Conservation (phyloP, 2,329 filamentous ascomycete genomes). For the Botrytis sinoallii region DNA sequence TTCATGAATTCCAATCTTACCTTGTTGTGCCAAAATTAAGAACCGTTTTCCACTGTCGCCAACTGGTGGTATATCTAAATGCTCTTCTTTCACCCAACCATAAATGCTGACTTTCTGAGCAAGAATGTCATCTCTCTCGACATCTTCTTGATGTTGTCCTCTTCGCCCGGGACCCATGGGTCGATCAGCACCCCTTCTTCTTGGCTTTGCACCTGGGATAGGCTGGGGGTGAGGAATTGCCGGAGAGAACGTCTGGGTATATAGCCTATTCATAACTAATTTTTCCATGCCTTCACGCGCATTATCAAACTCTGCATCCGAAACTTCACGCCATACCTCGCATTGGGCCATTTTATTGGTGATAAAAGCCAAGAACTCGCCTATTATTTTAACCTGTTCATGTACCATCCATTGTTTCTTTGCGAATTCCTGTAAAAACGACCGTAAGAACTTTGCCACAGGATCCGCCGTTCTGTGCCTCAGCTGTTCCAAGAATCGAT, state of each 20-base stretch:
- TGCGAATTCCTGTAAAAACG: conserved; percentile 89
- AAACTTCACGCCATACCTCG: conserved; percentile 93
- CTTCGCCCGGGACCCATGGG: conserved; percentile 76
- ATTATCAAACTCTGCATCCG: conserved; percentile 97
- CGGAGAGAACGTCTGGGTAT: conserved; percentile 93
- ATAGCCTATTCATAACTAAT: conserved; percentile 96
- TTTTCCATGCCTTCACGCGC: conserved; percentile 99
- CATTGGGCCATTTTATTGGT: conserved; percentile 97
- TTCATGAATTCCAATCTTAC: conserved; percentile 42
- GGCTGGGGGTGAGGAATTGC: conserved; percentile 81
- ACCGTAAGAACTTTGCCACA: conserved; percentile 91
- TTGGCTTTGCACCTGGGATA: conserved; percentile 64
- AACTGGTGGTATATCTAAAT: conserved; percentile 85
- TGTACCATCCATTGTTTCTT: conserved; percentile 99
- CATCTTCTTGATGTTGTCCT: conserved; percentile 96
- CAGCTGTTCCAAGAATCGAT: conserved; percentile 92
- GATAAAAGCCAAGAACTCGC: conserved; percentile 94
- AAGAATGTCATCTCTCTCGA: conserved; percentile 93
- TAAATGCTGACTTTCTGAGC: conserved; percentile 97
- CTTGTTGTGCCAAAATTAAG: conserved; percentile 82
- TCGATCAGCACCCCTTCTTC: conserved; percentile 64
- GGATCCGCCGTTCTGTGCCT: conserved; percentile 97
- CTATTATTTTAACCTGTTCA: conserved; percentile 98
- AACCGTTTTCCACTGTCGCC: conserved; percentile 87
- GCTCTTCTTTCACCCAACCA: conserved; percentile 87